These are phyloP conservation scores for Bruguiera gymnorhiza DNA, from an alignment of 345 rosid genomes.

Conservation along the genomic window DNA sequence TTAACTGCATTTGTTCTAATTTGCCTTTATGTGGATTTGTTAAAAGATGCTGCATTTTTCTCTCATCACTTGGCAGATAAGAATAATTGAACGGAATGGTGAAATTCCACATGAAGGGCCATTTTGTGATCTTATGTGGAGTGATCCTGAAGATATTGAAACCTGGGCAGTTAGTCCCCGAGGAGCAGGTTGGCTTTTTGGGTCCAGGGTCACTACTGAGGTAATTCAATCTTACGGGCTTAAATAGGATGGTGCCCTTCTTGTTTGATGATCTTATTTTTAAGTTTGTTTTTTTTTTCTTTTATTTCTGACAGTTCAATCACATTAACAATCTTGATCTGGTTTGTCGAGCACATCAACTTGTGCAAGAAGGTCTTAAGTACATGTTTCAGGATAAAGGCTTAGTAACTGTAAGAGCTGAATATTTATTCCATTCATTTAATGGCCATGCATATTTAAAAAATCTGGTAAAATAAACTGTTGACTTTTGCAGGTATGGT, in stretches of 20 bases:
- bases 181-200: slow-evolving; percentile 99
- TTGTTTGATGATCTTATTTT: slow-evolving; percentile 20
- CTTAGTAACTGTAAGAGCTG: slow-evolving; percentile 77
- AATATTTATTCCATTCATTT: slow-evolving; percentile 3
- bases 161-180: slow-evolving; percentile 99
- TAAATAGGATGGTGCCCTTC: slow-evolving; percentile 1
- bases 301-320: slow-evolving; percentile 61
- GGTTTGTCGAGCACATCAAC: slow-evolving; percentile 99
- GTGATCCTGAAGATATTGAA: slow-evolving; percentile 99
- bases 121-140: slow-evolving; percentile 99
- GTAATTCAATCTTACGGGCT: slow-evolving; percentile 33
- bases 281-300: background rate
- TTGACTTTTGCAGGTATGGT: slow-evolving; percentile 76
- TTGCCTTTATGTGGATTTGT: background rate
- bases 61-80: slow-evolving; percentile 53
- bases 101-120: slow-evolving; percentile 99
- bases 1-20: too few relatives aligned
- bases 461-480: slow-evolving; percentile 23
- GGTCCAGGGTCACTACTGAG: slow-evolving; percentile 98
- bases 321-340: slow-evolving; percentile 88
- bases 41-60: background rate
- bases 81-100: slow-evolving; percentile 87
- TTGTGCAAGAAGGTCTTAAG: slow-evolving; percentile 99
- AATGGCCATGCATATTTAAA: background rate
- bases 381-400: slow-evolving; percentile 99